A percentile compares a stretch with the other conserved stretches of the same genome.
phyloP scores from a whole-genome alignment of 441 rosid species.

The Dalechampia spathulata region DNA sequence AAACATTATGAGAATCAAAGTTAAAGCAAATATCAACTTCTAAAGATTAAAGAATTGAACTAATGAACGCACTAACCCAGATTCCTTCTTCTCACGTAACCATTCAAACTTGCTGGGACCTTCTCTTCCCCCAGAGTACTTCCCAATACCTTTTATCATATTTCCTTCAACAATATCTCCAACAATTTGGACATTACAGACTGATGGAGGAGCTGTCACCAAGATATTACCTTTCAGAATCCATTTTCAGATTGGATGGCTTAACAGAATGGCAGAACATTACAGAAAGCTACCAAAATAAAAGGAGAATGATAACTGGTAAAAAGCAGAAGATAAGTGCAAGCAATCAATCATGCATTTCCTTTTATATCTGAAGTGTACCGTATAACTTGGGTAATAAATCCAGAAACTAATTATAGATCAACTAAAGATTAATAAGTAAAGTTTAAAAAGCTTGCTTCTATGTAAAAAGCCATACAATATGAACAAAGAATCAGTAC shows the following conservation, averaged over 20 bases:
- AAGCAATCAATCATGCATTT: not conserved
- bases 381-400: no score
- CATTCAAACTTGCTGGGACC: conserved; percentile 99
- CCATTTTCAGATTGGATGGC: conserved; percentile 2
- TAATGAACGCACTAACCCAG: conserved; percentile 52
- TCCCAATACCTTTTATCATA: conserved; percentile 70
- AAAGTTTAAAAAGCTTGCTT: not conserved
- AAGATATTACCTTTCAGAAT: conserved; percentile 22
- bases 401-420: not conserved
- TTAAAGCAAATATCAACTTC: not conserved
- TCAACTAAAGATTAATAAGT: not conserved
- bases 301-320: not conserved
- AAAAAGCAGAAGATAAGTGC: not conserved
- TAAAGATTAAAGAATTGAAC: not conserved
- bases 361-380: not conserved
- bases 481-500: not conserved
- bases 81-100: conserved; percentile 73
- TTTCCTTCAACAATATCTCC: conserved; percentile 91
- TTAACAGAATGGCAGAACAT: not conserved
- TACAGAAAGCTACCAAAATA: not conserved
- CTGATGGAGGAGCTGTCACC: conserved; percentile 91
- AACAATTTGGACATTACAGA: conserved; percentile 58
- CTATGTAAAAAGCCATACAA: not conserved
- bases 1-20: not conserved
- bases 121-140: conserved; percentile 97